These are phyloP conservation scores for Oleoguttula mirabilis DNA, from an alignment of 495 filamentous ascomycete genomes.

Conservation along the genomic window DNA sequence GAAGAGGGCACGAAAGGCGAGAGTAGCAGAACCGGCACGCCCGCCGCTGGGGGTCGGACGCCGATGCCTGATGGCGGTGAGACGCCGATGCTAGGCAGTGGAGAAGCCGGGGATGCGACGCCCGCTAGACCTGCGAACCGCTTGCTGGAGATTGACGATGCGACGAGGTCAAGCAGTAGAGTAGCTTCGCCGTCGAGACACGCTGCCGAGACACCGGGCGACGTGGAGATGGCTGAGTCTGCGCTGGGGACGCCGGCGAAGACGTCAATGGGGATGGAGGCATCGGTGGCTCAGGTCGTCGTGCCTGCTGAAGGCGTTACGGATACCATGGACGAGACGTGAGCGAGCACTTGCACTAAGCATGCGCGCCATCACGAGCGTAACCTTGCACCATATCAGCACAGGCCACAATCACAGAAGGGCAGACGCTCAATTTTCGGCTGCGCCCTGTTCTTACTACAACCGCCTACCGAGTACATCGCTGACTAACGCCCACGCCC, in stretches of 20 bases:
- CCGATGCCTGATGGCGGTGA: slow-evolving; percentile 27
- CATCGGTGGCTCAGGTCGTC: too few relatives aligned
- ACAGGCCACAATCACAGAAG: too few relatives aligned
- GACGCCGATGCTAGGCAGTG: slow-evolving; percentile 39
- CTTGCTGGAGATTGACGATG: slow-evolving; percentile 32
- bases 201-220: slow-evolving; percentile 1
- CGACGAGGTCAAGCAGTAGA: slow-evolving; percentile 8
- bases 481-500: too few relatives aligned
- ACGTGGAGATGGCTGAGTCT: slow-evolving; percentile 27
- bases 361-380: too few relatives aligned
- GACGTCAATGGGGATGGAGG: too few relatives aligned
- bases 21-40: slow-evolving; percentile 50
- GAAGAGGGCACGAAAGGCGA: slow-evolving; percentile 43
- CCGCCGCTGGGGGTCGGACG: slow-evolving; percentile 41
- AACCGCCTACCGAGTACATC: too few relatives aligned
- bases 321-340: slow-evolving; percentile 56
- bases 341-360: neutral
- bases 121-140: slow-evolving; percentile 29
- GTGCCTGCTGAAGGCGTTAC: slow-evolving; percentile 17
- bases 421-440: too few relatives aligned
- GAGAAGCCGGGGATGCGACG: slow-evolving; percentile 28
- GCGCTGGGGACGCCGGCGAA: too few relatives aligned
- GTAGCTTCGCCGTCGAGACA: slow-evolving; percentile 8
- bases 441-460: too few relatives aligned
- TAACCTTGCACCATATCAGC: too few relatives aligned